Conservation (phyloP, 2,329 filamentous ascomycete species). For the Exophiala mesophila region DNA sequence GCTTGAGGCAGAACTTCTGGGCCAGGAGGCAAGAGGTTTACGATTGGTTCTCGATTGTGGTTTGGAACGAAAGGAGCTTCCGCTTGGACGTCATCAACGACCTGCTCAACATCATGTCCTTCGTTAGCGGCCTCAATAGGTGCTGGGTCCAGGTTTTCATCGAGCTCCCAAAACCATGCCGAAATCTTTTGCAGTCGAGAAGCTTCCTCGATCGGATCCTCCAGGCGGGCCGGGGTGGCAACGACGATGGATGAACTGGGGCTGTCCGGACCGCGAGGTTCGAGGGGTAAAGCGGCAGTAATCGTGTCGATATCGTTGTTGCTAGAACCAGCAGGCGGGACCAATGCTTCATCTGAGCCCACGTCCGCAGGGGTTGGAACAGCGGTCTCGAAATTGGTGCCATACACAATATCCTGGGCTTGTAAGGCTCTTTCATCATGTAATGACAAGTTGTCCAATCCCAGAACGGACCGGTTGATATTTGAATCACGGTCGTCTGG, state of each 20-base stretch:
- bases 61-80: slow-evolving; percentile 59
- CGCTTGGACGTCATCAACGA: slow-evolving; percentile 54
- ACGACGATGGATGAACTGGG: too few species aligned
- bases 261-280: too few species aligned
- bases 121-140: slow-evolving; percentile 9
- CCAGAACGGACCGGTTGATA: background rate
- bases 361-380: background rate
- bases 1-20: slow-evolving; percentile 5
- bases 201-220: background rate
- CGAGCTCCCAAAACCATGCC: slow-evolving; percentile 45
- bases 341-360: slow-evolving; percentile 8
- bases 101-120: slow-evolving; percentile 51
- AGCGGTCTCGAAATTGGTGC: background rate
- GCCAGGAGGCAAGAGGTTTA: slow-evolving; percentile 2
- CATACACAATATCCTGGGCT: background rate
- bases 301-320: slow-evolving; percentile 3
- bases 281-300: background rate
- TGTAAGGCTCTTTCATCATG: background rate
- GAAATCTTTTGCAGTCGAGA: slow-evolving; percentile 27
- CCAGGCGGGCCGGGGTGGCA: background rate
- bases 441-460: background rate
- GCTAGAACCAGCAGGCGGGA: slow-evolving; percentile 13
- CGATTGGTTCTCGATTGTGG: slow-evolving; percentile 29
- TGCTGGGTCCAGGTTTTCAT: slow-evolving; percentile 38
- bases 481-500: background rate